Conservation (phyloP, 176 grass and related monocot genomes). For the Triticum urartu region DNA sequence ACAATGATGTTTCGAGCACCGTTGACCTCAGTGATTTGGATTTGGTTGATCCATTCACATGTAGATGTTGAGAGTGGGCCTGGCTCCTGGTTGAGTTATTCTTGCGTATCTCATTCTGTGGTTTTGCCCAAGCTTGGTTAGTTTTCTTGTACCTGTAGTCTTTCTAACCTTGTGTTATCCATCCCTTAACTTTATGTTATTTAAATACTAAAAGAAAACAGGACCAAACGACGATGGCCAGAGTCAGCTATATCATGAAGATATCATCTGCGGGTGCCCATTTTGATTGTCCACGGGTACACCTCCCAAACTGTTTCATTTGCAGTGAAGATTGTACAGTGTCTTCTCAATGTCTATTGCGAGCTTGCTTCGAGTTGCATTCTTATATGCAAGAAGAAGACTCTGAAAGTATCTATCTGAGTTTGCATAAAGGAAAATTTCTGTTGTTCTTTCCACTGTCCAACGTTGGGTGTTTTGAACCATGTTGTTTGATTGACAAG, state of each 20-base stretch:
- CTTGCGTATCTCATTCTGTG: background rate
- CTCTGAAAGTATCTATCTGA: background rate
- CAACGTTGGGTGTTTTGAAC: background rate
- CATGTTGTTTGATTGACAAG: background rate
- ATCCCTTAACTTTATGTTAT: background rate
- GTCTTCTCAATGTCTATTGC: background rate
- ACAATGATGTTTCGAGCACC: background rate
- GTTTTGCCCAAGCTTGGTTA: background rate
- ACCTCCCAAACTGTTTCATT: background rate
- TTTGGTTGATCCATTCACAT: conserved; percentile 6
- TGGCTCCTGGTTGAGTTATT: background rate
- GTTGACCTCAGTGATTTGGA: background rate
- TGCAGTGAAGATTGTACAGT: background rate
- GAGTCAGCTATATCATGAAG: background rate
- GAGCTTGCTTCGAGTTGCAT: background rate
- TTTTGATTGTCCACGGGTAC: background rate
- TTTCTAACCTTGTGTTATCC: background rate
- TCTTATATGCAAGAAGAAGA: background rate
- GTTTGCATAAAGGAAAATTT: background rate
- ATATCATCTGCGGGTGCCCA: background rate
- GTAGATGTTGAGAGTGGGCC: background rate
- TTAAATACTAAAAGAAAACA: background rate
- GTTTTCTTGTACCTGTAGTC: background rate
- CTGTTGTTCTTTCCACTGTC: background rate
- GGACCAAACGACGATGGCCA: background rate